Evolutionary conservation across 768 basidiomycete genomes (phyloP).

Genomic region (Mycena latifolia): DNA sequence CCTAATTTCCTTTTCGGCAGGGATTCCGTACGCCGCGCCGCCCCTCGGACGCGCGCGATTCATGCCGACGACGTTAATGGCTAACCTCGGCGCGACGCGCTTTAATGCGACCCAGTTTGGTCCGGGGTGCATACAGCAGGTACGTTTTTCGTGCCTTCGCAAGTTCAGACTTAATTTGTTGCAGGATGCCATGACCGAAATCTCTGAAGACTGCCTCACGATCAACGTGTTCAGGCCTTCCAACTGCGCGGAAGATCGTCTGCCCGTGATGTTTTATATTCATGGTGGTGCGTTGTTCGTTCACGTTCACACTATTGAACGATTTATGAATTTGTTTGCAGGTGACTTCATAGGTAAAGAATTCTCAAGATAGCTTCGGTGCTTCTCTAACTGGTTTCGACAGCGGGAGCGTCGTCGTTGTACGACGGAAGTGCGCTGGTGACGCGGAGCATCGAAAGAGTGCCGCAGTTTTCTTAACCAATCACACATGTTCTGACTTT

Average conservation of each 20-base stretch:
- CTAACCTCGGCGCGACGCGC: constrained; percentile 18
- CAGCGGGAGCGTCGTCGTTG: constrained; percentile 37
- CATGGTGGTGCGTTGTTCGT: constrained; percentile 27
- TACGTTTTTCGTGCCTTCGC: background rate
- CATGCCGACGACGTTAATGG: constrained; percentile 33
- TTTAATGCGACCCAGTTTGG: constrained; percentile 38
- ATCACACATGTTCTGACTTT: background rate
- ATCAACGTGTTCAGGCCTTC: constrained; percentile 59
- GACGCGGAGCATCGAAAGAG: constrained; percentile 32
- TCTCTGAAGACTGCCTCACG: constrained; percentile 60
- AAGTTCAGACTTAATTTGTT: background rate
- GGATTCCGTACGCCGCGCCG: constrained; percentile 36
- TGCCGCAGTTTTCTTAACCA: constrained; percentile 6
- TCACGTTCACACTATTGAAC: constrained; percentile 17
- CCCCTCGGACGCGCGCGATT: constrained; percentile 39
- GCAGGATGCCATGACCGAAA: constrained; percentile 24
- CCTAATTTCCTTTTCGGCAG: background rate
- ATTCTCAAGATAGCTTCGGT: too few species aligned
- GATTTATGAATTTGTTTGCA: background rate
- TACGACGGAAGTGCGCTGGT: constrained; percentile 45
- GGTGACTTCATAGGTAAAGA: constrained; percentile 9
- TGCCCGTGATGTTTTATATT: constrained; percentile 28
- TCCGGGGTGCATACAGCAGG: constrained; percentile 36
- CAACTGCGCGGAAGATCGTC: constrained; percentile 22
- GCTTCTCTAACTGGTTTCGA: background rate